Evolutionary conservation across 2,329 filamentous ascomycete species (phyloP).

Genomic region (Pseudocercospora fijiensis): DNA sequence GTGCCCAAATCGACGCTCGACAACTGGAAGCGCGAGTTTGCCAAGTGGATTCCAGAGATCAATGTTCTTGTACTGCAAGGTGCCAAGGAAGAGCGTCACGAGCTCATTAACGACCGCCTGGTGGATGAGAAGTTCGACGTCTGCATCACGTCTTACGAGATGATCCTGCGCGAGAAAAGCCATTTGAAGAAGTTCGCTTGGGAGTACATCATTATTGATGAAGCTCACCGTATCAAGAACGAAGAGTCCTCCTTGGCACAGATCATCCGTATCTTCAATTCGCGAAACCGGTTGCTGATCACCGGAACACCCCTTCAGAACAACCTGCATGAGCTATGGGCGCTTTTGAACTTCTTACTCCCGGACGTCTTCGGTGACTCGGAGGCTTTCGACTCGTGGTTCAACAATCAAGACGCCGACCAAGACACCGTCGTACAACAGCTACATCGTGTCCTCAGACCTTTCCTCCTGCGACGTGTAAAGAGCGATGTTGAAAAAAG

Average conservation of each 20-base stretch:
- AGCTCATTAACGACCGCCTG: constrained; percentile 86
- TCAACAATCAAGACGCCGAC: constrained; percentile 83
- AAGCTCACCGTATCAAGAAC: constrained; percentile 98
- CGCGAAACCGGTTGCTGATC: constrained; percentile 89
- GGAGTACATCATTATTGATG: constrained; percentile 99
- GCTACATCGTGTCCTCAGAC: constrained; percentile 85
- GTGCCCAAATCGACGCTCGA: constrained; percentile 97
- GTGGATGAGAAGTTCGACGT: constrained; percentile 95
- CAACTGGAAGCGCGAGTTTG: constrained; percentile 97
- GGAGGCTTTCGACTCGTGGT: constrained; percentile 97
- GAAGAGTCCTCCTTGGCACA: constrained; percentile 96
- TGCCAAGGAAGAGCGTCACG: constrained; percentile 86
- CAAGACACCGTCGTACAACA: constrained; percentile 96
- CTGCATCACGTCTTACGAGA: constrained; percentile 97
- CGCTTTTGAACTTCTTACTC: constrained; percentile 93
- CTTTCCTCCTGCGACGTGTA: constrained; percentile 91
- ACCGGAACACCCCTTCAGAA: constrained; percentile 97
- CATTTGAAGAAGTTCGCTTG: constrained; percentile 97
- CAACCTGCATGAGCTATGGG: constrained; percentile 97
- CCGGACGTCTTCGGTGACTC: constrained; percentile 97
- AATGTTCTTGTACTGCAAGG: constrained; percentile 92
- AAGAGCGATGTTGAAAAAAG: constrained; percentile 99
- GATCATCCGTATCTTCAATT: constrained; percentile 94
- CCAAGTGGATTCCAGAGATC: constrained; percentile 90
- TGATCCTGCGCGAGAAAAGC: constrained; percentile 93